phyloP scores from a whole-genome alignment of 2,329 filamentous ascomycete genomes.

The Aspergillus quadricinctus region DNA sequence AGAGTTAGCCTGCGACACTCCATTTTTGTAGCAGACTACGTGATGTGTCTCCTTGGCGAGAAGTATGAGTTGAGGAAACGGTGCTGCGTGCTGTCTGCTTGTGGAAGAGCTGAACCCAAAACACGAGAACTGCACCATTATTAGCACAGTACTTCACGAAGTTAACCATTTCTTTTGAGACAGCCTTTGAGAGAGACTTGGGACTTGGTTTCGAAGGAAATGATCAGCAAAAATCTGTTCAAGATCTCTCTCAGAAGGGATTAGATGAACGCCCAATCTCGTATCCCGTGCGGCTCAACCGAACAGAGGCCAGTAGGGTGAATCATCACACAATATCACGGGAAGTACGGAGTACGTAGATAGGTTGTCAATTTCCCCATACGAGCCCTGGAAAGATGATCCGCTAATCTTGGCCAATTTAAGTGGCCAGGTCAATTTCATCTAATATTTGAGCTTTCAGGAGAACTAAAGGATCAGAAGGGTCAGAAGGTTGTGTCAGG shows the following conservation, averaged over 20 bases:
- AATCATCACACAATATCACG: not conserved
- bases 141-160: not conserved
- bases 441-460: not conserved
- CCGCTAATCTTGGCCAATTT: not conserved
- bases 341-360: not conserved
- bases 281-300: not conserved
- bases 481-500: not conserved
- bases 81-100: not conserved
- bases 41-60: too few relatives aligned
- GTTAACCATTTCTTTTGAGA: not conserved
- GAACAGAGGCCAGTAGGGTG: not conserved
- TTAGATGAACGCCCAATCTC: not conserved
- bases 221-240: not conserved
- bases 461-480: not conserved
- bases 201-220: not conserved
- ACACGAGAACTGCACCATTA: not conserved
- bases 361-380: not conserved
- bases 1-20: not conserved
- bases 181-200: not conserved
- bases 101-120: not conserved
- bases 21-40: not conserved
- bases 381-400: not conserved
- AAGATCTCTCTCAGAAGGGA: not conserved
- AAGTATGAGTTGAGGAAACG: too few relatives aligned
- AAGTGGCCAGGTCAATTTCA: too few relatives aligned